phyloP scores from a whole-genome alignment of 23 red algal genomes.

The Gracilaria vermiculophylla region DNA sequence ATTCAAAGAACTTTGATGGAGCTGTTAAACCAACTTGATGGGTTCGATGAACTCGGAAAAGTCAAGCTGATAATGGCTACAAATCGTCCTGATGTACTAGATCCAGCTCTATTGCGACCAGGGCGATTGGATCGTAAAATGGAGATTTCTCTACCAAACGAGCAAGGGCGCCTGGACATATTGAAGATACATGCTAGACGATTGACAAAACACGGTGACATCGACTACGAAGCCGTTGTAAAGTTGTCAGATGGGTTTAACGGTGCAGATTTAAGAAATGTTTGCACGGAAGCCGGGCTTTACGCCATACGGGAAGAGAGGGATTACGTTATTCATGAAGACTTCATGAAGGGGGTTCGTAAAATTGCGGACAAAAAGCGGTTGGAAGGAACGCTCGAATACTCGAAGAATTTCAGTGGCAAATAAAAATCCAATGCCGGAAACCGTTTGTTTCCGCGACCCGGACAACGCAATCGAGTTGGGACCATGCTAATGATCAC shows the following conservation, averaged over 20 bases:
- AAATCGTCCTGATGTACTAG: slow-evolving; percentile 96
- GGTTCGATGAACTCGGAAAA: slow-evolving; percentile 96
- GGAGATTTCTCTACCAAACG: slow-evolving; percentile 98
- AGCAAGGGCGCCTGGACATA: slow-evolving; percentile 97
- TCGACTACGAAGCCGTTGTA: slow-evolving; percentile 97
- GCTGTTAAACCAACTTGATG: slow-evolving; percentile 95
- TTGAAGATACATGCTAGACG: slow-evolving; percentile 93
- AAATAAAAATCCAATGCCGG: slow-evolving; percentile 28
- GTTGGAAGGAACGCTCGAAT: slow-evolving; percentile 96
- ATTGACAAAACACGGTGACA: slow-evolving; percentile 92
- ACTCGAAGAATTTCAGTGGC: slow-evolving; percentile 69
- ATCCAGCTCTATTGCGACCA: slow-evolving; percentile 92
- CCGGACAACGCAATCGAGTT: no score
- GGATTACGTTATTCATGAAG: slow-evolving; percentile 92
- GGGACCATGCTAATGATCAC: no score
- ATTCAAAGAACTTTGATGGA: slow-evolving; percentile 99
- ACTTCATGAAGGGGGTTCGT: slow-evolving; percentile 99
- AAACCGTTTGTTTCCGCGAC: no score
- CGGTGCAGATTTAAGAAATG: slow-evolving; percentile 95
- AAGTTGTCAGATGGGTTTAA: slow-evolving; percentile 99
- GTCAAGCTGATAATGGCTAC: slow-evolving; percentile 99
- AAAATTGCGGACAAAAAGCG: slow-evolving; percentile 97
- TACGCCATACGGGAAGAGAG: slow-evolving; percentile 97
- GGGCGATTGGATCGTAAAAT: slow-evolving; percentile 97
- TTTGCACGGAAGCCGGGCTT: slow-evolving; percentile 97